A percentile compares a stretch with the other conserved stretches of the same genome.
phyloP scores from a whole-genome alignment of 2,329 filamentous ascomycete genomes.

The Claviceps sp. region DNA sequence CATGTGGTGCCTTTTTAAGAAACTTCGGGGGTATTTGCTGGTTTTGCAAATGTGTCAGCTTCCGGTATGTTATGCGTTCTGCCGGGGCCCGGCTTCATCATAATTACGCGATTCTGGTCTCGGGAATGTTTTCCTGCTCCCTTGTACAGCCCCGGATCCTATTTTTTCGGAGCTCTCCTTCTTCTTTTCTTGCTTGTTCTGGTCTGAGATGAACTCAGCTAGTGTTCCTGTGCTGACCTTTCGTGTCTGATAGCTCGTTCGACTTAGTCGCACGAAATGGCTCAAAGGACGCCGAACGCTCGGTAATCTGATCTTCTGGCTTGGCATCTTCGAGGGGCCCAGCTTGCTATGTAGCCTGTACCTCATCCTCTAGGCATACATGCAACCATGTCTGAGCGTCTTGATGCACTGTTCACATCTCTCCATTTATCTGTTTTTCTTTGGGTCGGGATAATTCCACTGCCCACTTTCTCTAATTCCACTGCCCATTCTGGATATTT shows the following conservation, averaged over 20 bases:
- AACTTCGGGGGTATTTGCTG: conserved; percentile 60
- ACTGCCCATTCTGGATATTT: no score
- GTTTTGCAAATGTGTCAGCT: conserved; percentile 63
- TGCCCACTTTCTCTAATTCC: no score
- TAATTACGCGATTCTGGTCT: no score
- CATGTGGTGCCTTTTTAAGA: conserved; percentile 72
- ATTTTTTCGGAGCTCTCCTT: conserved; percentile 15
- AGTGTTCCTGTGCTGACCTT: no score
- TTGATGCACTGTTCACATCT: neutral
- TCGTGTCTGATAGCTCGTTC: conserved; percentile 35
- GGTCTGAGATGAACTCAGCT: neutral
- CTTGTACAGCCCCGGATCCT: conserved; percentile 41
- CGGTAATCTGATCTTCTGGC: conserved; percentile 67
- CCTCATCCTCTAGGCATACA: conserved; percentile 32
- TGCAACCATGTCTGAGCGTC: neutral
- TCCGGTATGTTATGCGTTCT: conserved; percentile 32
- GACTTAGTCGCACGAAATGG: conserved; percentile 52
- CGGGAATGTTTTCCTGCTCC: neutral
- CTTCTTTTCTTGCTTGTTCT: neutral
- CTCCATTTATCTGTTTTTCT: neutral
- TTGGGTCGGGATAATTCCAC: no score
- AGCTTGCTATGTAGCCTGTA: conserved; percentile 52
- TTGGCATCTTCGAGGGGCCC: conserved; percentile 64
- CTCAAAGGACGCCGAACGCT: conserved; percentile 48
- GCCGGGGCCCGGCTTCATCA: no score